Evolutionary conservation across 164 flowering plant genomes (phyloP).

Genomic region (Brasenia schreberi): DNA sequence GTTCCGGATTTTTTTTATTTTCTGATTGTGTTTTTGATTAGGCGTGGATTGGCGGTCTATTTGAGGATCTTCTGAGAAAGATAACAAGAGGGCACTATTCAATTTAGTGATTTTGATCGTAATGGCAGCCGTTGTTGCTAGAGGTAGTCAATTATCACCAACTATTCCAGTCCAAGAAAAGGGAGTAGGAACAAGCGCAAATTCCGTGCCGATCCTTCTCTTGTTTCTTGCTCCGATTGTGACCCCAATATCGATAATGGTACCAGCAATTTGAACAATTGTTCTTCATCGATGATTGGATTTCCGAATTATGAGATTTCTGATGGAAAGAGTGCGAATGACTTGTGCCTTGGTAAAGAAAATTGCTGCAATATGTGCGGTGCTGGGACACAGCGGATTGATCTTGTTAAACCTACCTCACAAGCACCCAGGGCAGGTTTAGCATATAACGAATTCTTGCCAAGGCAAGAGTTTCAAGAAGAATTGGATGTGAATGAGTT

Average conservation of each 20-base stretch:
- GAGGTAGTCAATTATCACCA: conserved; percentile 35
- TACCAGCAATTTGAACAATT: conserved; percentile 29
- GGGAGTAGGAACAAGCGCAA: conserved; percentile 92
- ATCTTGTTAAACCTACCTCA: conserved; percentile 7
- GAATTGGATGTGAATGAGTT: conserved; percentile 37
- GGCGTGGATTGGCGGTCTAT: background rate
- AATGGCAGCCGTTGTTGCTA: conserved; percentile 71
- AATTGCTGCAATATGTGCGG: conserved; percentile 46
- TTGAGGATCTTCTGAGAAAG: background rate
- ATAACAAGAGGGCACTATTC: background rate
- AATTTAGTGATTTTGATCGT: background rate
- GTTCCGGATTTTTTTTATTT: background rate
- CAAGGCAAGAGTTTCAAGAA: conserved; percentile 15
- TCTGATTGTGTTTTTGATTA: background rate
- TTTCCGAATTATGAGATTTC: conserved; percentile 49
- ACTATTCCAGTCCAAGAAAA: conserved; percentile 40
- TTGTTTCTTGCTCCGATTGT: conserved; percentile 6
- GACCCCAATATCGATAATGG: background rate
- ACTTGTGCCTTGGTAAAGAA: conserved; percentile 24
- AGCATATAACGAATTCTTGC: background rate
- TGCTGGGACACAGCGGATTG: conserved; percentile 23
- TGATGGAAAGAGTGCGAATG: conserved; percentile 36
- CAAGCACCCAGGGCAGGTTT: background rate
- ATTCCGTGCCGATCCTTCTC: conserved; percentile 70
- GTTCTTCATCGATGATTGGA: conserved; percentile 27